Evolutionary conservation across 352 stramenopile species (phyloP).

Genomic region (Phytophthora fragariae): DNA sequence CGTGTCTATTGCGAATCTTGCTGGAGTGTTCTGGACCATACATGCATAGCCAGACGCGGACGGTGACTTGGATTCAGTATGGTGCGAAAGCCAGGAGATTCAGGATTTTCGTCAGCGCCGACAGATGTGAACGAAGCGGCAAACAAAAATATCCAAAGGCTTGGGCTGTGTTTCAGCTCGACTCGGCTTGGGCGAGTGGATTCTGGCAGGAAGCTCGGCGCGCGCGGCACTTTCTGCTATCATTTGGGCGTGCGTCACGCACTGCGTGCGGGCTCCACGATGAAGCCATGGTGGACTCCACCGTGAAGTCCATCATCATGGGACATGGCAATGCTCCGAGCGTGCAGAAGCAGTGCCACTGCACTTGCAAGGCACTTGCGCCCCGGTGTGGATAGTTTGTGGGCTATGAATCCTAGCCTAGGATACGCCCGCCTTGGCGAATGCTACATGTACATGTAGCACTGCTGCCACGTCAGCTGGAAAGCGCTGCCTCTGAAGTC

Average conservation of each 20-base stretch:
- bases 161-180: not conserved
- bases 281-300: too few species aligned
- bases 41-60: constrained; percentile 15
- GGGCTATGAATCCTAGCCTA: not conserved
- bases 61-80: constrained; percentile 30
- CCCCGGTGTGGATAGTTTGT: not conserved
- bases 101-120: constrained; percentile 8
- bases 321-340: constrained; percentile 8
- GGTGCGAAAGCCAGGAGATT: constrained; percentile 11
- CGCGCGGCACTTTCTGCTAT: constrained; percentile 26
- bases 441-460: too few species aligned
- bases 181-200: constrained; percentile 2
- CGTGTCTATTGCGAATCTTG: constrained; percentile 34
- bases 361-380: not conserved
- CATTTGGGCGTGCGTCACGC: constrained; percentile 7
- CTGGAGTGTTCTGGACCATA: constrained; percentile 10
- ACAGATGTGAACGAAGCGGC: constrained; percentile 16
- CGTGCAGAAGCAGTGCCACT: constrained; percentile 8
- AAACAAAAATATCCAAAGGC: not conserved
- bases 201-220: constrained; percentile 4
- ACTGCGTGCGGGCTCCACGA: too few species aligned
- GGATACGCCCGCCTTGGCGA: too few species aligned
- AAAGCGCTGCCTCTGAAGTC: not conserved
- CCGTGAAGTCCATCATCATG: constrained; percentile 35
- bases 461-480: not conserved